Base-by-base conservation (phyloP, 2,329 filamentous ascomycete species). In the Tolypocladium cylindrosporum region DNA sequence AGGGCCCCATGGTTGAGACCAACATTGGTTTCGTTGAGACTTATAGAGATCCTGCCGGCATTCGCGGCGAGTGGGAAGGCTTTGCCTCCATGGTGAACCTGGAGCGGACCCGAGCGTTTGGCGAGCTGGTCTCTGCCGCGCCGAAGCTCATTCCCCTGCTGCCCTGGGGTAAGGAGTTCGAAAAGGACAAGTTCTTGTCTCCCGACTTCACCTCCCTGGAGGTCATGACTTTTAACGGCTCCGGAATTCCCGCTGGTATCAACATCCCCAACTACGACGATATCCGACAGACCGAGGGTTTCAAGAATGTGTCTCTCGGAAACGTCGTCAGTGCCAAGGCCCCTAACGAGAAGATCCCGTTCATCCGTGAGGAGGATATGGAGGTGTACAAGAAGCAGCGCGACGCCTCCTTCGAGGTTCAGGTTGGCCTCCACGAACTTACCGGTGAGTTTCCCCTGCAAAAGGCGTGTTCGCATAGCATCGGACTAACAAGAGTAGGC, bases 171-270 rank as follows among this genome's bases (percentile, higher is more conserved):
- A 82, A 83, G 53, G 89, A 90, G 0, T 99, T 97, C 64, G 94
- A 99, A 71, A 97, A 97, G 74, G 92, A 97, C 77, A 91, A 89
- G 68, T 99, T 99, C 73, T 75, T 96, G 41, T 93, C 90, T 56
- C 94, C 94, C 0, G 94, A 99, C 71, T 99, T 99, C 69, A 97
- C 94, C 0, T 94, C 89, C 11, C 80, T 97, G 1, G 94, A 99
- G 71, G 91, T 97, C 3, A 74, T 97, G 60, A 91, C 88, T 1
- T 97, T 97, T 65, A 73, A 71, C 58, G 73, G 78, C 55, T 86
- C 79, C 59, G 87, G 83, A 58, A 89, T 88, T 57, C 85, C 85
- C 11, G 84, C 84, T 31, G 85, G 86, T 34, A 87, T 87, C 67
- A 87, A 87, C 65, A 85, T 87, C 60, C 83, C 82, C 57, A 88